Base-by-base conservation (phyloP, 2,329 filamentous ascomycete genomes). In the Triangularia setosa region DNA sequence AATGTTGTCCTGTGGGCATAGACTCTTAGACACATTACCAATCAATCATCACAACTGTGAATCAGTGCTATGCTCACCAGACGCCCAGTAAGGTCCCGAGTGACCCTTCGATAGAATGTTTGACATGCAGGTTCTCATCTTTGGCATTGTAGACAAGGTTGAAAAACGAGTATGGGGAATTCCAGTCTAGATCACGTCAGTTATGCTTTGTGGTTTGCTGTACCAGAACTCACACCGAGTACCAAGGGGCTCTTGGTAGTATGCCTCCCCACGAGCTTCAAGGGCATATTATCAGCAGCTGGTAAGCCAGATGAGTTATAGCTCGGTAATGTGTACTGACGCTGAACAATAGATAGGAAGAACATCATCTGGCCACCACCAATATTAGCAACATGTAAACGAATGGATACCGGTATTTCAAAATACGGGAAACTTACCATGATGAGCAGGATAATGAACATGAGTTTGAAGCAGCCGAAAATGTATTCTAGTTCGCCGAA, bases 401-500 rank as follows among this genome's bases (percentile, higher is more conserved):
- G 11, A 14, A 52, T n/a, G 14, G n/a, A n/a, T 40, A 6, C 4
- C 14, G 30, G 11, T 33, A 40, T 12, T 35, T 14, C 33, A 24
- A 52, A 25, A 5, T 1, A 7, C n/a, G 4, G 21, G 24, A 4
- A 1, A 44, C 61, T 6, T 58, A 65, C 64, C 30, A 78, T 58
- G 58, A 77, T 76, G 12, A 78, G 62, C 68, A 76, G 71, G 0
- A 69, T 69, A 56, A 78, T 77, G 48, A 78, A 76, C 0, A 64
- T 71, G n/a, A 78, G 58, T 62, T 78, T 78, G 58, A 78, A 69
- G 55, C 70, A 73, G 16, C 76, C 76, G 64, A 78, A 77, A 2
- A 75, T 65, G 58, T 78, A 78, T 64, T 78, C 76, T 3, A 78
- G 71, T 56, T 78, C 74, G n/a, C 75, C 76, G 56, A 70, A 73